Evolutionary conservation across 192 early-diverging fungal species (phyloP).

Genomic region (Coemansia sp.): DNA sequence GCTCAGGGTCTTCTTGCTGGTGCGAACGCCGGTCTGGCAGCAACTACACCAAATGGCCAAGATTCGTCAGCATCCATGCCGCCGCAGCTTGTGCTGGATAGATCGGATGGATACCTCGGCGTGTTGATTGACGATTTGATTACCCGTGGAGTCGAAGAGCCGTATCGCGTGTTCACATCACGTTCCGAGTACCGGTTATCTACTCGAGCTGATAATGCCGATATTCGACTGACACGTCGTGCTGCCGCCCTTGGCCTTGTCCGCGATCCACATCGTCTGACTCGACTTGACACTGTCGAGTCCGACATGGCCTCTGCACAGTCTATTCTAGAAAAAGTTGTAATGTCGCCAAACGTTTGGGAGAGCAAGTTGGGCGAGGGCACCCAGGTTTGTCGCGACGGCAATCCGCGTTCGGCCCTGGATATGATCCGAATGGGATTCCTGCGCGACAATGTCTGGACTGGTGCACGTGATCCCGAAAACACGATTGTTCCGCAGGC

Average conservation of each 20-base stretch:
- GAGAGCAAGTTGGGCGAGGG: conserved; percentile 30
- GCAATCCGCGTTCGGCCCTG: conserved; percentile 39
- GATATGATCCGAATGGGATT: conserved; percentile 54
- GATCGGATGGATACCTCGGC: conserved; percentile 79
- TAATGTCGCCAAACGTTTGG: conserved; percentile 58
- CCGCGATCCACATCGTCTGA: conserved; percentile 51
- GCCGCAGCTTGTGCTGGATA: conserved; percentile 62
- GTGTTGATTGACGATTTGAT: conserved; percentile 81
- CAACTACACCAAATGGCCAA: conserved; percentile 24
- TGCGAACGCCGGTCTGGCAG: conserved; percentile 69
- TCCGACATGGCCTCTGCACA: conserved; percentile 52
- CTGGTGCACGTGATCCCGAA: conserved; percentile 35
- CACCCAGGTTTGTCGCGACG: conserved; percentile 35
- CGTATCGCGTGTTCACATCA: conserved; percentile 81
- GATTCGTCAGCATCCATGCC: neutral
- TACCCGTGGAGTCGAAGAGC: conserved; percentile 78
- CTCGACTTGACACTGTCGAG: conserved; percentile 41
- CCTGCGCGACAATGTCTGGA: conserved; percentile 41
- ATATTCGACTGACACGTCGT: conserved; percentile 67
- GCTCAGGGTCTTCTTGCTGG: conserved; percentile 79
- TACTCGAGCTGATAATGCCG: conserved; percentile 77
- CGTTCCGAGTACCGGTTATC: conserved; percentile 78
- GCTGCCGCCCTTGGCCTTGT: conserved; percentile 57
- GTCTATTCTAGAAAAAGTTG: conserved; percentile 49
- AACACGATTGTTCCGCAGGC: conserved; percentile 1